These are phyloP conservation scores for Fusarium sp. DNA, from an alignment of 2,329 filamentous ascomycete species.

Conservation along the genomic window DNA sequence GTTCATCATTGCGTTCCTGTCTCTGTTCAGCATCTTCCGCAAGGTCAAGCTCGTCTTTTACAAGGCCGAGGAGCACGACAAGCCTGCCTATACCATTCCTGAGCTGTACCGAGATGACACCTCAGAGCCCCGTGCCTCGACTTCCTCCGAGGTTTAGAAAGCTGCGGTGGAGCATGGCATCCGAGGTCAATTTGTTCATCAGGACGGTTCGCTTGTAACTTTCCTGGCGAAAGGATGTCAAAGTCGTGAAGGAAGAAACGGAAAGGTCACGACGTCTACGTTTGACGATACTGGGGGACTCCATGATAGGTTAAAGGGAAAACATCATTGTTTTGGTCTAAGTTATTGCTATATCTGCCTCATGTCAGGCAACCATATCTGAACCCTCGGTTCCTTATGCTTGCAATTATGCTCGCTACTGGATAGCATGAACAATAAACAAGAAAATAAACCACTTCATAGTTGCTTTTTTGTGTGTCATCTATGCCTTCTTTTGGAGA, in stretches of 20 bases:
- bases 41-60: constrained; percentile 34
- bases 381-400: neutral
- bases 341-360: neutral
- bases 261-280: neutral
- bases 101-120: constrained; percentile 36
- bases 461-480: neutral
- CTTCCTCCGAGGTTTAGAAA: constrained; percentile 27
- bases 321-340: neutral
- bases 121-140: constrained; percentile 35
- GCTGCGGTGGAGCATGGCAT: neutral
- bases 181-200: neutral
- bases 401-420: neutral
- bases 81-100: constrained; percentile 14
- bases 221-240: neutral
- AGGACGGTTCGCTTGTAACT: neutral
- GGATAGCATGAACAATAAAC: constrained; percentile 5
- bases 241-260: neutral
- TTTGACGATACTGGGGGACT: neutral
- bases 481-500: constrained; percentile 37
- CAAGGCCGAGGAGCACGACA: constrained; percentile 29
- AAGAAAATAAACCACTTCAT: neutral
- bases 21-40: constrained; percentile 34
- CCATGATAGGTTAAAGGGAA: neutral
- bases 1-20: constrained; percentile 22
- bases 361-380: neutral